Conservation (phyloP, 2,329 filamentous ascomycete genomes). For the Aspergillus clavatus region DNA sequence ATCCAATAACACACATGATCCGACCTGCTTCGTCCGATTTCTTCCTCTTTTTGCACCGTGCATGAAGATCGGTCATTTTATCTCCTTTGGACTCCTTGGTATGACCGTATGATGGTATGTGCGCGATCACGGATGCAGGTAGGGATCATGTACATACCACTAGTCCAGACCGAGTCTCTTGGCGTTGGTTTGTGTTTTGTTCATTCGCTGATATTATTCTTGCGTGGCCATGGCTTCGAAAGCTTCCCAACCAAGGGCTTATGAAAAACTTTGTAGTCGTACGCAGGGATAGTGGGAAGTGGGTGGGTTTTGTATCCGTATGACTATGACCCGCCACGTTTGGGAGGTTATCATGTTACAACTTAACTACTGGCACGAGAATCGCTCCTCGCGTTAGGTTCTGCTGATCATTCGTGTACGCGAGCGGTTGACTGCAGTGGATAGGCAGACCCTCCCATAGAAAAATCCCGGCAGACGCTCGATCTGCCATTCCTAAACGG, state of each 20-base stretch:
- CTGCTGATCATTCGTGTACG: constrained; percentile 15
- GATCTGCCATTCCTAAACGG: constrained; percentile 7
- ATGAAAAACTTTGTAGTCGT: not conserved
- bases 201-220: too few relatives aligned
- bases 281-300: too few relatives aligned
- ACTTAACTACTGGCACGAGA: constrained; percentile 13
- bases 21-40: constrained; percentile 3
- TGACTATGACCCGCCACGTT: constrained; percentile 5
- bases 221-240: too few relatives aligned
- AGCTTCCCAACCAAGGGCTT: too few relatives aligned
- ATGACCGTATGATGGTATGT: constrained; percentile 9
- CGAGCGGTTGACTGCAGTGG: constrained; percentile 14
- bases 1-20: not conserved
- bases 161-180: constrained; percentile 1
- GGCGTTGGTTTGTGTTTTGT: constrained; percentile 6
- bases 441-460: constrained; percentile 5
- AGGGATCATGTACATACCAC: constrained; percentile 1
- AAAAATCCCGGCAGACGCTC: constrained; percentile 10
- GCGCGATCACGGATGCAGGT: not conserved
- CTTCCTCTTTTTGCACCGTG: constrained; percentile 11
- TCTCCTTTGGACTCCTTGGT: constrained; percentile 2
- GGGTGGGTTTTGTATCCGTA: too few relatives aligned
- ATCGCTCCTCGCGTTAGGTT: constrained; percentile 6
- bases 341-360: too few relatives aligned
- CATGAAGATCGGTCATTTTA: constrained; percentile 14